These are phyloP conservation scores for Populus pruinosa DNA, from an alignment of 345 rosid genomes.

Conservation along the genomic window DNA sequence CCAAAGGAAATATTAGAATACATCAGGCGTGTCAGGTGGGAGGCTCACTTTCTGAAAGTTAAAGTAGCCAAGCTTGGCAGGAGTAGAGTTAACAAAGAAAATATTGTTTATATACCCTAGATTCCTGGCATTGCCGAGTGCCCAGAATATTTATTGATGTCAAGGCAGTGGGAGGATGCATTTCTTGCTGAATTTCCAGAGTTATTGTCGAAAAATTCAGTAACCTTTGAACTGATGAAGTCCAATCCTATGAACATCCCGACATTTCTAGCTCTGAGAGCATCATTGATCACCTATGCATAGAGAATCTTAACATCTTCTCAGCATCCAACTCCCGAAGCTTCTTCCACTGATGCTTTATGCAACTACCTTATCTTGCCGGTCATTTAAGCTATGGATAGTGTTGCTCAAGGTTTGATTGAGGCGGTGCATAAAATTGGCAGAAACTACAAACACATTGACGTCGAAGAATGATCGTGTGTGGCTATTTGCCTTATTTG, in stretches of 20 bases:
- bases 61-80: conserved; percentile 57
- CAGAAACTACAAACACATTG: conserved; percentile 39
- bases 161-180: conserved; percentile 74
- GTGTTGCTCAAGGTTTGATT: conserved; percentile 65
- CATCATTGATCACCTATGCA: not conserved
- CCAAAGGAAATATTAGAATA: conserved; percentile 88
- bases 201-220: conserved; percentile 30
- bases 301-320: not conserved
- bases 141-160: conserved; percentile 56
- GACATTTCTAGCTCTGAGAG: not conserved
- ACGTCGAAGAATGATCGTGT: conserved; percentile 40
- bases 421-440: conserved; percentile 48
- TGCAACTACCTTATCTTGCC: conserved; percentile 40
- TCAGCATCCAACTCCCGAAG: conserved; percentile 8
- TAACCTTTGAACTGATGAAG: conserved; percentile 18
- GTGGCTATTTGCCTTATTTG: conserved; percentile 75
- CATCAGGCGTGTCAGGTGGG: conserved; percentile 96
- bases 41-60: conserved; percentile 77
- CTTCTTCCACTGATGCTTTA: conserved; percentile 12
- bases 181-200: conserved; percentile 78
- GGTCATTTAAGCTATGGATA: conserved; percentile 54
- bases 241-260: not conserved
- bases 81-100: conserved; percentile 45
- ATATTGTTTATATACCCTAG: conserved; percentile 79
- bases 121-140: conserved; percentile 76